These are phyloP conservation scores for Leccinellum luteum DNA, from an alignment of 768 basidiomycete species.

Conservation along the genomic window DNA sequence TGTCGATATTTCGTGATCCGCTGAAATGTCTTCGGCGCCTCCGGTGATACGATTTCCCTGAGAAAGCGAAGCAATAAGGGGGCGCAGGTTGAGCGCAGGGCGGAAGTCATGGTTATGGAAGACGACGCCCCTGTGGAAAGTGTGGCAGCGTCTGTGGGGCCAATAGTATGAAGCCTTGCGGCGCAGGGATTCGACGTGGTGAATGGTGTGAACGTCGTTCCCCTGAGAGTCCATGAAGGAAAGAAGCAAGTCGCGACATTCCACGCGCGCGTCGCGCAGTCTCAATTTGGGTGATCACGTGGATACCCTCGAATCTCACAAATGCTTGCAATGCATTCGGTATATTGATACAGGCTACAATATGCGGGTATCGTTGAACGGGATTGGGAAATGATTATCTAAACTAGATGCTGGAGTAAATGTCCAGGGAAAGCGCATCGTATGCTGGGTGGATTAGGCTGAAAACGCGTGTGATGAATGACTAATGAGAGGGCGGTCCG, in stretches of 20 bases:
- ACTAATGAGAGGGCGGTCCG: slow-evolving; percentile 5
- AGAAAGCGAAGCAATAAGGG: slow-evolving; percentile 23
- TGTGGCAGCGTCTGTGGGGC: slow-evolving; percentile 17
- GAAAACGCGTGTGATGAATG: slow-evolving; percentile 10
- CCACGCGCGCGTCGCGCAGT: slow-evolving; percentile 1
- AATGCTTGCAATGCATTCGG: slow-evolving; percentile 10
- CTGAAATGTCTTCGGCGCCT: not conserved
- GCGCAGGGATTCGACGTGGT: slow-evolving; percentile 30
- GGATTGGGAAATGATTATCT: slow-evolving; percentile 21
- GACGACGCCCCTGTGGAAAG: not conserved
- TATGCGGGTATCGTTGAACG: slow-evolving; percentile 27
- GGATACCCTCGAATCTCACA: not conserved
- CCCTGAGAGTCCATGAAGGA: slow-evolving; percentile 6
- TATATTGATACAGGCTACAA: slow-evolving; percentile 28
- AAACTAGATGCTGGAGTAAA: slow-evolving; percentile 29
- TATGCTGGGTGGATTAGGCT: slow-evolving; percentile 2
- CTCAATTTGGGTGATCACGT: slow-evolving; percentile 10
- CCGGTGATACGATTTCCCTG: not conserved
- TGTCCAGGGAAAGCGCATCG: slow-evolving; percentile 9
- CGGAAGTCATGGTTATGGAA: slow-evolving; percentile 17
- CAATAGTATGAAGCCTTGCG: slow-evolving; percentile 24
- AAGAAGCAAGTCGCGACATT: not conserved
- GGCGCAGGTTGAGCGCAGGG: slow-evolving; percentile 30
- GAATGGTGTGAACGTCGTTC: slow-evolving; percentile 14
- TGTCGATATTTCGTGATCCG: not conserved